Evolutionary conservation across 2,329 filamentous ascomycete species (phyloP).

Genomic region (Xylariaceae sp.): DNA sequence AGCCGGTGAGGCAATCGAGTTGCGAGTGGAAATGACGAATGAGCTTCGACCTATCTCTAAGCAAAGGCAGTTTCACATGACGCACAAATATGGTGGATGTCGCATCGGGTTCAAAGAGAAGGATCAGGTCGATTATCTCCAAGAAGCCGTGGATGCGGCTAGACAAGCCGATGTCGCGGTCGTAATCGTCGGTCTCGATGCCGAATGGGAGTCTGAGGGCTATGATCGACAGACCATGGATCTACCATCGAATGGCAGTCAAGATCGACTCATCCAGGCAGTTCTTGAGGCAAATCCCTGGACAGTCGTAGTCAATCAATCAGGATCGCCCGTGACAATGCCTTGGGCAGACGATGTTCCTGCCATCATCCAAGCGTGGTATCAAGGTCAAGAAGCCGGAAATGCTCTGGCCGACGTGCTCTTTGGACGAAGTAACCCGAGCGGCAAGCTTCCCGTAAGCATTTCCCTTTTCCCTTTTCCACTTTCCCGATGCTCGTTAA

Average conservation of each 20-base stretch:
- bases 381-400: conserved; percentile 63
- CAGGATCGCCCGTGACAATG: conserved; percentile 63
- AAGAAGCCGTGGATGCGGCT: conserved; percentile 59
- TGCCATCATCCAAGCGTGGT: conserved; percentile 66
- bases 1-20: conserved; percentile 53
- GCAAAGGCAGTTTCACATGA: conserved; percentile 50
- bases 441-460: conserved; percentile 59
- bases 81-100: conserved; percentile 64
- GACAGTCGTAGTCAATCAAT: conserved; percentile 64
- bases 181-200: conserved; percentile 63
- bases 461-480: neutral
- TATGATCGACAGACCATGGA: conserved; percentile 61
- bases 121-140: conserved; percentile 55
- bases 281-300: conserved; percentile 57
- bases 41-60: conserved; percentile 58
- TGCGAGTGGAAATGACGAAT: conserved; percentile 61
- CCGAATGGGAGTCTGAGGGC: conserved; percentile 71
- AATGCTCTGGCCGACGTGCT: conserved; percentile 63
- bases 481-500: too few species aligned
- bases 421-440: conserved; percentile 58
- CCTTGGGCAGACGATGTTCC: conserved; percentile 62
- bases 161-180: conserved; percentile 60
- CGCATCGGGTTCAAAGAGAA: conserved; percentile 66
- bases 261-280: conserved; percentile 59
- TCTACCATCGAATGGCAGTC: conserved; percentile 49